Base-by-base conservation (phyloP, 129 eudicot species). In the Flaveria trinervia region DNA sequence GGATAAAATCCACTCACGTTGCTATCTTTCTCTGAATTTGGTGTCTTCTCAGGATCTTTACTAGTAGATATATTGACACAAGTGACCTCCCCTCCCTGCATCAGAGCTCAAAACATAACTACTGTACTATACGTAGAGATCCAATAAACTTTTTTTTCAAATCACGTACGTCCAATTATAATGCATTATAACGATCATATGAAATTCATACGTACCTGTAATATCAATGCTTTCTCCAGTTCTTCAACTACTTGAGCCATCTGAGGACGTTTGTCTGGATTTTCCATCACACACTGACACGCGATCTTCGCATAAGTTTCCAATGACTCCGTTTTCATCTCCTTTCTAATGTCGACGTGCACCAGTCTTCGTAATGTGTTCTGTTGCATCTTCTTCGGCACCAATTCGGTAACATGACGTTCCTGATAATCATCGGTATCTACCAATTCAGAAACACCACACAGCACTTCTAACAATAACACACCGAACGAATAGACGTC, bases 381-480 rank as follows among this genome's bases (percentile, higher is more conserved):
- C 22, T 74, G 76, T 28, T 74, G 64, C 54, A 80, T 3, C 41
- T 64, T 80, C 80, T 80, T 80, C n/a, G 84, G 84, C n/a, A 80
- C 80, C 80, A 80, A 59, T 80, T 80, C 80, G 0, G 84, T 44
- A n/a, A 80, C 84, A 74, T 80, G 84, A 8, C 80, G 70, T 56
- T 80, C 84, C 70, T 74, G 56, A 68, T 67, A 80, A 80, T 80
- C 84, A 14, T 80, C 84, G 1, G 80, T 80, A 57, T 80, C 84
- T 0, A 80, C 76, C 55, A 80, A 20, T 39, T 80, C 84, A 0
- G 76, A 9, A 2, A 80, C 84, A 14, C 84, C 84, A 50, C 80
- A 80, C 16, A 80, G 7, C 33, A 80, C 84, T 57, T 74, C 71
- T 45, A 80, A 65, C 65, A 80, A 48, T 76, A 80, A 7, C 12